Base-by-base conservation (phyloP, 805 yeast genomes). In the Deakozyma indianensis region DNA sequence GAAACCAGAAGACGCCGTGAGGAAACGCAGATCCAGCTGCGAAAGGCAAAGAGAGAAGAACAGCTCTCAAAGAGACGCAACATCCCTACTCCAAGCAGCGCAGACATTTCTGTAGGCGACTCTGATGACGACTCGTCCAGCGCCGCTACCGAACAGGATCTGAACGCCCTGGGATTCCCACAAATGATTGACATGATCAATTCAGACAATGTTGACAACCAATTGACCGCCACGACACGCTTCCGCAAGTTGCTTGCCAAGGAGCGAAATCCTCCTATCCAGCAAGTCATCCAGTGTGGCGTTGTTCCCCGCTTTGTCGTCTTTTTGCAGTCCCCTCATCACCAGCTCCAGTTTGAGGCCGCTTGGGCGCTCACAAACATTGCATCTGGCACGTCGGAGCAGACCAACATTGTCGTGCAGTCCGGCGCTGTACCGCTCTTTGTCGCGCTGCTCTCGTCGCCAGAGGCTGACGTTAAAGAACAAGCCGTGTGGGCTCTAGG, bases 351-450 rank as follows among this genome's bases (percentile, higher is more conserved):
- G 67, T 76, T 92, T 56, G 98, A 92, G 69, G 95, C 97, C 11
- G 96, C 98, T 5, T 92, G 98, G 98, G 97, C 97, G n/a, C 74
- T 92, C 55, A 92, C 98, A 43, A 92, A 92, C 62, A 90, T 92
- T 63, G 97, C 97, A 21, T 85, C 96, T 3, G 98, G 98, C 51
- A 70, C 81, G 44, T 77, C 94, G 38, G 82, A 77, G 42, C 97
- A 92, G 66, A 92, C 98, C 20, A 75, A 74, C 56, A 80, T 80
- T 40, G 97, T 92, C 46, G 92, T 92, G 47, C 90, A 87, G 51
- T 80, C 90, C 3, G 94, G 90, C 45, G 97, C 97, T 0, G 94
- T 92, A 41, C 97, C 97, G 18, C 69, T 78, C 46, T 87, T 92
- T 64, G 95, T 92, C 41, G 74, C 80, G 52, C 71, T 92, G 54